Percentiles rank a stretch among this genome's conserved stretches.
Conservation (phyloP, 1,284 basidiomycete genomes). For the Pseudozyma hubeiensis region DNA sequence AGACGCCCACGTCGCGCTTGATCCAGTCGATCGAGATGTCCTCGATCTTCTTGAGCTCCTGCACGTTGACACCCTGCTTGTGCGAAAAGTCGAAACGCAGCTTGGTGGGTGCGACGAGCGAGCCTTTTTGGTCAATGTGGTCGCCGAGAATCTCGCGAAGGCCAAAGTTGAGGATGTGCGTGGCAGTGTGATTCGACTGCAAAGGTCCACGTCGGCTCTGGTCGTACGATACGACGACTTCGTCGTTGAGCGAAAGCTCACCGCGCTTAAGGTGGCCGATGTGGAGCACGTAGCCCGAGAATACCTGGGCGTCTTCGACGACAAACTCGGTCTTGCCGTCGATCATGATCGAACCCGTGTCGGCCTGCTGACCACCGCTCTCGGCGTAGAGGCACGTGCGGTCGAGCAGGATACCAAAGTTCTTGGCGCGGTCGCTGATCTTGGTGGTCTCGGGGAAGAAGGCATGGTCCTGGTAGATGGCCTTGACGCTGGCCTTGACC, state of each 20-base stretch:
- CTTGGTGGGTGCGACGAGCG: conserved; percentile 92
- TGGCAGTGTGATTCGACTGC: conserved; percentile 97
- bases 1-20: conserved; percentile 86
- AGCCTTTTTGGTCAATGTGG: conserved; percentile 97
- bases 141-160: conserved; percentile 94
- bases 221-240: conserved; percentile 80
- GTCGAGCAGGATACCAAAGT: conserved; percentile 90
- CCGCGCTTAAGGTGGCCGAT: conserved; percentile 86
- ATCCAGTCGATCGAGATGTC: conserved; percentile 88
- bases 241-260: conserved; percentile 76
- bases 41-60: conserved; percentile 87
- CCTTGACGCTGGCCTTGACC: conserved; percentile 81
- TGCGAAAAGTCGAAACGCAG: conserved; percentile 99
- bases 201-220: conserved; percentile 88
- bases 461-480: conserved; percentile 84
- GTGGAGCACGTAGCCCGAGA: conserved; percentile 87
- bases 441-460: conserved; percentile 72
- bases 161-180: conserved; percentile 95
- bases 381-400: conserved; percentile 98
- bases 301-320: conserved; percentile 90
- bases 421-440: conserved; percentile 72
- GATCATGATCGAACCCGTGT: conserved; percentile 92
- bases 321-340: conserved; percentile 92
- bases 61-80: conserved; percentile 82
- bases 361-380: conserved; percentile 95